Evolutionary conservation across 176 grass and related monocot species (phyloP), one percentile per base, ranked within the genome.

Genomic region (Musa acuminata): DNA sequence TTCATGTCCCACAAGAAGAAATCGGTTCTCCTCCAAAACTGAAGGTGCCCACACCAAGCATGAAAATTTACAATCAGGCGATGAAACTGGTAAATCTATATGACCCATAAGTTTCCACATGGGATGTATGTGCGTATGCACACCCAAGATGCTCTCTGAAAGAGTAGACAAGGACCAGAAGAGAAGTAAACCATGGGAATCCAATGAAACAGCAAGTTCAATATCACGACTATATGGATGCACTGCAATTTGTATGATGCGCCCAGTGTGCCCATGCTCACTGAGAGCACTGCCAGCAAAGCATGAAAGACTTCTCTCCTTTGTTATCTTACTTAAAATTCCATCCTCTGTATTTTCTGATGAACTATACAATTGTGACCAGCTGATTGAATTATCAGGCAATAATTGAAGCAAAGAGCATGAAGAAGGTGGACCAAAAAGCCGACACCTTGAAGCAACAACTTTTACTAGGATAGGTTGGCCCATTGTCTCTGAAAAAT

Each of bases 391-490:
- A 83, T 78, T 82, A 65, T 87, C 84, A 77, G 72, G 79, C 49
- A 90, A 80, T 49, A 93, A 86, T 83, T 93, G 93, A 79, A 92
- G 85, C 62, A 97, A 90, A 85, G 74, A 90, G 80, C 90, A 97
- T 13, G 53, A 57, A 73, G 67, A 55, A 83, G 93, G 93, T 83
- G 85, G 87, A 49, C 79, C 84, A 85, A 79, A 97, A 73, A 64
- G 73, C 67, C 80, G 65, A 19, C 71, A 88, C 83, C 90, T 90
- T 67, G 85, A 90, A 81, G 85, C 53, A 69, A 87, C 23, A 78
- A 60, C 81, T 50, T 90, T 88, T 52, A 96, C 51, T 77, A 97
- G 84, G 79, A 97, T 75, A 75, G 83, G 67, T 9, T 52, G 62
- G 49, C 29, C 64, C 50, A 74, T 69, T 66, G 81, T 86, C 43